Percentiles rank a stretch among this genome's conserved stretches.
These are phyloP conservation scores for Kuraishia hungarica DNA, from an alignment of 805 yeast species.

Conservation along the genomic window DNA sequence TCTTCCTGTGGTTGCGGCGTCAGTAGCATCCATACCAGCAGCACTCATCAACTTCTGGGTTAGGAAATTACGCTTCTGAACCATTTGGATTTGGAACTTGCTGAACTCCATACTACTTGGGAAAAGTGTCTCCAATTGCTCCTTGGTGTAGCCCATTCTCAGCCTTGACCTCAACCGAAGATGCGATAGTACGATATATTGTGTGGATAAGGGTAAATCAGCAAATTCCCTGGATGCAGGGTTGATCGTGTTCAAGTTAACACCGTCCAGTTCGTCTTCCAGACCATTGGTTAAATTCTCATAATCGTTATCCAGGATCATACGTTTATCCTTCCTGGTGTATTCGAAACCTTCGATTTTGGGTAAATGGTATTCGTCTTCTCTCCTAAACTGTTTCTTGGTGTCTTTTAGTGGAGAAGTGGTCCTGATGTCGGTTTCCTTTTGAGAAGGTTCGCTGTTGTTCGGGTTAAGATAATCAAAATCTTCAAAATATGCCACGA, in stretches of 20 bases:
- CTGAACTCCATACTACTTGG: constrained; percentile 88
- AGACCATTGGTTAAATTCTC: constrained; percentile 48
- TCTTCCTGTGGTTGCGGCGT: constrained; percentile 35
- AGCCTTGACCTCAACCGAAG: constrained; percentile 77
- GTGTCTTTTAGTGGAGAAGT: neutral
- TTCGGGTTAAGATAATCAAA: constrained; percentile 12
- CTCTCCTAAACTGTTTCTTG: constrained; percentile 31
- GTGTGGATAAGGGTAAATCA: constrained; percentile 73
- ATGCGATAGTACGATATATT: constrained; percentile 80
- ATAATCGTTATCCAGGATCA: constrained; percentile 67
- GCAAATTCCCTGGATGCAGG: constrained; percentile 76
- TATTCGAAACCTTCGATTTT: constrained; percentile 47
- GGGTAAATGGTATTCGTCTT: constrained; percentile 87
- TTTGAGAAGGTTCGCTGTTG: constrained; percentile 3
- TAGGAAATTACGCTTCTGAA: constrained; percentile 80
- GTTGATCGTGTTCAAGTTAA: constrained; percentile 67
- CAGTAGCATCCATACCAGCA: constrained; percentile 64
- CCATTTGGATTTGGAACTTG: constrained; percentile 86
- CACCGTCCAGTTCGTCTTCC: constrained; percentile 55
- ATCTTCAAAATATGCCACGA: constrained; percentile 28
- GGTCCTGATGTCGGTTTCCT: neutral
- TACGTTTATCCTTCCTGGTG: constrained; percentile 54
- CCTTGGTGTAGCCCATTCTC: constrained; percentile 91
- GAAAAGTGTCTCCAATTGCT: constrained; percentile 75
- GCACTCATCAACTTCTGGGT: constrained; percentile 83